Percentiles rank a stretch among this genome's conserved stretches.
phyloP scores from a whole-genome alignment of 805 yeast genomes.

The Blastobotrys americana region DNA sequence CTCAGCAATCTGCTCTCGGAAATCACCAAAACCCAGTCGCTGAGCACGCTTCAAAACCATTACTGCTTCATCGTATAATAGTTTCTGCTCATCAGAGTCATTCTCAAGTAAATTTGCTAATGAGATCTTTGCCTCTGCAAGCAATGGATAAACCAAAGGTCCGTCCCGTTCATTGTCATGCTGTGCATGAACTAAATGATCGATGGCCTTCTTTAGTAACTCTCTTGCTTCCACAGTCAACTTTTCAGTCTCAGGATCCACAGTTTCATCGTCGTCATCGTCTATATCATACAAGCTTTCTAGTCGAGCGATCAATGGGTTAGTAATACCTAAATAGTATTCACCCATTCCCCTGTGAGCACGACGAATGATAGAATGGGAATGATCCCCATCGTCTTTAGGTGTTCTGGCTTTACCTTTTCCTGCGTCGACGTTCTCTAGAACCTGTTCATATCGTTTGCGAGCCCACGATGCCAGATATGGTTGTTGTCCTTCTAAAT shows the following conservation, averaged over 20 bases:
- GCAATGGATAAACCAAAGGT: conserved; percentile 60
- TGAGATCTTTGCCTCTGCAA: conserved; percentile 80
- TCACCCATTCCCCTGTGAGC: conserved; percentile 31
- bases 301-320: conserved; percentile 24
- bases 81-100: conserved; percentile 61
- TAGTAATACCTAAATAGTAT: conserved; percentile 25
- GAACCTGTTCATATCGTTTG: conserved; percentile 14
- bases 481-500: conserved; percentile 1
- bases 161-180: conserved; percentile 57
- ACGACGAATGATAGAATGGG: conserved; percentile 10
- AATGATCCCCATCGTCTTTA: conserved; percentile 9
- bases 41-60: conserved; percentile 54
- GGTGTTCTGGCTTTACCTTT: conserved; percentile 16
- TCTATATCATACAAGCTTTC: conserved; percentile 26
- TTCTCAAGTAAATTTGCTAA: conserved; percentile 66
- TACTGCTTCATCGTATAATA: conserved; percentile 63
- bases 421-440: conserved; percentile 7
- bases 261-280: conserved; percentile 19
- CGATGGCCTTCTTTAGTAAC: conserved; percentile 47
- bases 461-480: conserved; percentile 18
- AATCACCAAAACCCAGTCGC: conserved; percentile 32
- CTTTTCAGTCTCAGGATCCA: conserved; percentile 19
- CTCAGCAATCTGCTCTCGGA: conserved; percentile 31
- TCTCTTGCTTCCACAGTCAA: conserved; percentile 33
- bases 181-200: conserved; percentile 50